phyloP scores from a whole-genome alignment of 2,329 filamentous ascomycete species.

The Venturia nashicola region DNA sequence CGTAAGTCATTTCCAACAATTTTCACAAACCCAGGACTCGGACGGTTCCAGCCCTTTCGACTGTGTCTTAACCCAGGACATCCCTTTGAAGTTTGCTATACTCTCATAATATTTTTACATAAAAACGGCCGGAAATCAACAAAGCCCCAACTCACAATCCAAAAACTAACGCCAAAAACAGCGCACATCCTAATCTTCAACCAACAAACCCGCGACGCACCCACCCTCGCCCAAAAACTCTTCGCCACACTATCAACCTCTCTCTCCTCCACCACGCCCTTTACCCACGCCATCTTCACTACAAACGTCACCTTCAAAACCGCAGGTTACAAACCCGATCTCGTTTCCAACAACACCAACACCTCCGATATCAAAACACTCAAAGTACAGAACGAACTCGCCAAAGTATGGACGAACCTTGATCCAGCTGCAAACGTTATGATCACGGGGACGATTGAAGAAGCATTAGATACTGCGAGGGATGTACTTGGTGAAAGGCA shows the following conservation, averaged over 20 bases:
- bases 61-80: neutral
- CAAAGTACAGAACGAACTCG: conserved; percentile 56
- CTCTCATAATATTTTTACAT: neutral
- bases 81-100: neutral
- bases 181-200: conserved; percentile 71
- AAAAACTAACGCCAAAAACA: neutral
- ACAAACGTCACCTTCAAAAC: conserved; percentile 59
- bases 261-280: conserved; percentile 25
- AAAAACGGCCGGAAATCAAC: neutral
- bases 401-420: conserved; percentile 40
- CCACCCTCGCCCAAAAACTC: conserved; percentile 50
- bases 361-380: conserved; percentile 44
- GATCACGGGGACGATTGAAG: conserved; percentile 54
- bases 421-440: conserved; percentile 34
- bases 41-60: neutral
- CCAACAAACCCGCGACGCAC: conserved; percentile 74
- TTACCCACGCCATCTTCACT: conserved; percentile 68
- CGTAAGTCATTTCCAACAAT: neutral
- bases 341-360: conserved; percentile 50
- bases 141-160: neutral
- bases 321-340: conserved; percentile 49
- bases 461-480: conserved; percentile 50
- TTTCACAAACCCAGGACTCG: neutral
- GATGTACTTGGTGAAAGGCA: conserved; percentile 20
- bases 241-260: conserved; percentile 40